phyloP scores from a whole-genome alignment of 169 alveolate genomes.

The Pseudocohnilembus persalinus region DNA sequence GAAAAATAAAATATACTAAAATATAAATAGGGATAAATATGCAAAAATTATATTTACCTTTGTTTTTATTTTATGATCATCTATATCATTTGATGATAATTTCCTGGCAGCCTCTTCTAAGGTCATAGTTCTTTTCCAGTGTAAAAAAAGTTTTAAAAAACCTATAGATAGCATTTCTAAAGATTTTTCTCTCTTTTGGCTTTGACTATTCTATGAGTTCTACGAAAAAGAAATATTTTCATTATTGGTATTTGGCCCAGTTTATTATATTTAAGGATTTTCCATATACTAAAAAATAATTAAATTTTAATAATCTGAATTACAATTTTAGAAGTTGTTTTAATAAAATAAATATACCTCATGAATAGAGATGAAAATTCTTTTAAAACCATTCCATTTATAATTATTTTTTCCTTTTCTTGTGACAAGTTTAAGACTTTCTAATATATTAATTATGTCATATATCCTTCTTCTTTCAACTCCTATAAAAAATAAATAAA shows the following conservation, averaged over 20 bases:
- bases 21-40: neutral
- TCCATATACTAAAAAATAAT: neutral
- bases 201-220: slow-evolving; percentile 7
- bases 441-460: slow-evolving; percentile 70
- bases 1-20: neutral
- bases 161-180: slow-evolving; percentile 61
- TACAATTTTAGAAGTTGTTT: too few relatives aligned
- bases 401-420: slow-evolving; percentile 66
- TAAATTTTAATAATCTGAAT: too few relatives aligned
- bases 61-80: slow-evolving; percentile 59
- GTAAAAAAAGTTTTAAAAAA: slow-evolving; percentile 53
- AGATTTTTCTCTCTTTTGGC: slow-evolving; percentile 54
- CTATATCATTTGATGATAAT: slow-evolving; percentile 36
- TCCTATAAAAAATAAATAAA: slow-evolving; percentile 11
- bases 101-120: slow-evolving; percentile 71
- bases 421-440: slow-evolving; percentile 54
- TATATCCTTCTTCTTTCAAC: slow-evolving; percentile 72
- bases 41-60: slow-evolving; percentile 9
- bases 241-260: slow-evolving; percentile 11
- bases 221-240: slow-evolving; percentile 9
- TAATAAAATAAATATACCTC: too few relatives aligned
- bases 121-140: slow-evolving; percentile 50
- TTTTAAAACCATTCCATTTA: slow-evolving; percentile 61
- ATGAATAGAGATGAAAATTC: slow-evolving; percentile 30
- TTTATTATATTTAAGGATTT: neutral